Percentiles rank a stretch among this genome's conserved stretches.
Conservation (phyloP, 2,329 filamentous ascomycete species). For the Monilinia fructicola region DNA sequence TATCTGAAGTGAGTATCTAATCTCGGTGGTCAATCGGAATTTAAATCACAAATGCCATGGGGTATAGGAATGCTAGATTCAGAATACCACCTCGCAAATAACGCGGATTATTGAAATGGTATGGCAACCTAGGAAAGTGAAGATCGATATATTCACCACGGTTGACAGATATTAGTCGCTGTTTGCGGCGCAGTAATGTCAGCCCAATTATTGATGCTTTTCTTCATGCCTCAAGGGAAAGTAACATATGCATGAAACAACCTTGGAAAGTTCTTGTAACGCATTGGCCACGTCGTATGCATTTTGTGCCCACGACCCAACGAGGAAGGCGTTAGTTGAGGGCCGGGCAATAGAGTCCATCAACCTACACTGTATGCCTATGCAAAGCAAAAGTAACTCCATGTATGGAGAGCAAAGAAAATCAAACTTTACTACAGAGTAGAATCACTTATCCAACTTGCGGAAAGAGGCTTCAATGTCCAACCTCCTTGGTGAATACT, state of each 20-base stretch:
- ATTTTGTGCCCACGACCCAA: constrained; percentile 10
- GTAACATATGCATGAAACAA: constrained; percentile 11
- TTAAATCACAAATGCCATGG: constrained; percentile 6
- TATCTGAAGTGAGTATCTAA: constrained; percentile 8
- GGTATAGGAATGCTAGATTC: neutral
- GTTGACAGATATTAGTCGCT: neutral
- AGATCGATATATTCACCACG: neutral
- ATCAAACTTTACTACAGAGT: constrained; percentile 3
- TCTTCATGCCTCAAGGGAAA: constrained; percentile 4
- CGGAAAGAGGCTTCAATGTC: neutral
- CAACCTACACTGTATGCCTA: no score
- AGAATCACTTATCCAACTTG: neutral
- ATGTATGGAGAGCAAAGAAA: constrained; percentile 2
- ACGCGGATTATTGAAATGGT: neutral
- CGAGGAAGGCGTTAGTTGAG: neutral
- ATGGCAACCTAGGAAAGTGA: neutral
- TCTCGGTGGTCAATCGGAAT: constrained; percentile 3
- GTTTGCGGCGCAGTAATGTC: constrained; percentile 7
- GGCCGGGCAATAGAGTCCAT: neutral
- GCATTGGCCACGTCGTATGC: constrained; percentile 20
- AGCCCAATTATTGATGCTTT: constrained; percentile 4
- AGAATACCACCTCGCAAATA: neutral
- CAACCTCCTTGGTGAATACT: neutral
- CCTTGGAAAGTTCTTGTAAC: constrained; percentile 13
- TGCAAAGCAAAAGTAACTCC: neutral